Base-by-base conservation (phyloP, 2,329 filamentous ascomycete species). In the Aspergillus ibericus region DNA sequence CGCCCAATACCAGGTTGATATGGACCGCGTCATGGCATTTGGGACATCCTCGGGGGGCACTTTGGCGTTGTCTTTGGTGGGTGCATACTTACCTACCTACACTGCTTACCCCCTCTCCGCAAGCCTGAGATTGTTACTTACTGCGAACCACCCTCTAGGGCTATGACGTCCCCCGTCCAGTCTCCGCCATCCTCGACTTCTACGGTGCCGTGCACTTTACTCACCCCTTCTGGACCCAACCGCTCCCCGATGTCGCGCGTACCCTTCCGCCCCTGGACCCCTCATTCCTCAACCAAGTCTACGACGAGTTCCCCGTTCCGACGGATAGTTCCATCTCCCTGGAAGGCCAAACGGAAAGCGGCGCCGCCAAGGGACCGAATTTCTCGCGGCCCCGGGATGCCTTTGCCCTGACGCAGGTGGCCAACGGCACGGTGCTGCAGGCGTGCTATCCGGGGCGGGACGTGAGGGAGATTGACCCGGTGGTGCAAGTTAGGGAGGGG, bases 21-120 rank as follows among this genome's bases (percentile, higher is more conserved):
- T 67, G 1, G 66, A 75, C 1, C 74, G 67, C 3, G 71, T 82
- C 1, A 76, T 80, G 5, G 75, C 69, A 0, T 69, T 83, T 5
- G 81, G 81, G 0, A 83, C 81, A 73, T 83, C 81, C 0, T 74
- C 75, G 0, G 82, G 81, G 0, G 82, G 81, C 0, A 68, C 71
- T 1, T 67, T 84, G 0, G 81, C 81, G 1, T 71, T 83, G 69
- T 61, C 68, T 13, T 55, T 79, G 65, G 77, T 78, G 65, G 40
- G 70, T 66, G 46, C 20, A 12, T 25, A 46, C 2, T 8, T 42
- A 25, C 12, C 18, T n/a, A 34, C 38, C 10, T 9, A 7, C 25
- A 27, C 4, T 29, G 27, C 10, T 10, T n/a, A n/a, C 18, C 10
- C 9, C 15, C 42, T 2, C n/a, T 36, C 32, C 13, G 25, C 35